Base-by-base conservation (phyloP, 192 early-diverging fungal species). In the Rhizophagus clarus region DNA sequence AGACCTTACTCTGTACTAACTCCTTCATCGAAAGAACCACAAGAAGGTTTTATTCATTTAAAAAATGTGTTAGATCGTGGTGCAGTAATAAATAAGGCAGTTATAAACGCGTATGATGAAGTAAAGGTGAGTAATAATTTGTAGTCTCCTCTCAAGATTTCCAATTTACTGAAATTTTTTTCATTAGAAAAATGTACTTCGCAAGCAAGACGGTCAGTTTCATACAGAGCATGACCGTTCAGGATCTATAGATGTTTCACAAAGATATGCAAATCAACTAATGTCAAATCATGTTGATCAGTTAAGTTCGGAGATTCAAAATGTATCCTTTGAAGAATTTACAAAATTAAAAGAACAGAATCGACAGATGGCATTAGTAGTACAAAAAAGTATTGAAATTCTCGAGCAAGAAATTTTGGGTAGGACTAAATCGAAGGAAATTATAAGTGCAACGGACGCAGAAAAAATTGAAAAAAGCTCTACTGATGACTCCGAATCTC, bases 11-110 rank as follows among this genome's bases (percentile, higher is more conserved):
- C 77, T 1, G 12, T 29, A 49, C 42, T 4, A 45, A 51, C 56
- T 40, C 64, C 45, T 26, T 11, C 4, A 5, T 4, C 29, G 2
- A 37, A 24, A 26, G 60, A 66, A 72, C 12, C 22, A 17, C 81
- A 83, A 3, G 85, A 86, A 61, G 83, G 85, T 22, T 86, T 86
- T 34, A 82, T 81, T 32, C 85, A 86, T 83, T 83, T 89, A 24
- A 85, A 88, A 77, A 86, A 88, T 71, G 87, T 90, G 26, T 77
- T 90, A 79, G 86, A 90, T 63, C 85, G 85, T 51, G 84, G 86
- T 80, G 84, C 87, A 6, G 77, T 84, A 12, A n/a, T 90, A 11
- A 90, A 90, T 76, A 88, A 88, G 62, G 87, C 89, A 14, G 84
- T 90, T 74, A 78, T 67, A 83, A 84, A 69, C 81, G 63, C 56